These are phyloP conservation scores for Arctium minus DNA, from an alignment of 129 eudicot genomes.

Conservation along the genomic window DNA sequence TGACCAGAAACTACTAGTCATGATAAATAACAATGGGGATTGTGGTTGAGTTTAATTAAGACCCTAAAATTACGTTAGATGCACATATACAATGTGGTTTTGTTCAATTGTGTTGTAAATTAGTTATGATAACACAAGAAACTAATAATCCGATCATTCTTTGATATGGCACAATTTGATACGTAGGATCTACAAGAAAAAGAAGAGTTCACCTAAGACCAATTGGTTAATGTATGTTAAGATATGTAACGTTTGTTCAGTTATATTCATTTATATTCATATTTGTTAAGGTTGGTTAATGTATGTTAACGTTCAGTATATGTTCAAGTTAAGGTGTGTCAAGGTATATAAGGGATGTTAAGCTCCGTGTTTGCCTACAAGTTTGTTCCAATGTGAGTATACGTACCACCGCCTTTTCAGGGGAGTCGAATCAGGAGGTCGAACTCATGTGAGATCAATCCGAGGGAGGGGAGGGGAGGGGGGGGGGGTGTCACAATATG, in stretches of 20 bases:
- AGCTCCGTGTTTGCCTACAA: too few relatives aligned
- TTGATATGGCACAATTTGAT: background rate
- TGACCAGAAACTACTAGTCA: background rate
- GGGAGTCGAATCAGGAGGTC: too few relatives aligned
- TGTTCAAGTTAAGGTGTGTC: too few relatives aligned
- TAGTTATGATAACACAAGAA: background rate
- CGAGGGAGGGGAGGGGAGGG: too few relatives aligned
- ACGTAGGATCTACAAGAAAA: background rate
- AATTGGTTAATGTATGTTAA: too few relatives aligned
- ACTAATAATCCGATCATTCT: background rate
- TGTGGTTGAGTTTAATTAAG: background rate
- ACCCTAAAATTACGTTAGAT: background rate
- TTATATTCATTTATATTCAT: background rate
- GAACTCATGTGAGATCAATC: too few relatives aligned
- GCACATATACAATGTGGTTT: background rate
- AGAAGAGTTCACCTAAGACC: background rate
- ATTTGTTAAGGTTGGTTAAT: too few relatives aligned
- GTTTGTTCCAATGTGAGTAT: too few relatives aligned
- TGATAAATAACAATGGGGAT: background rate
- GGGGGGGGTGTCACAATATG: too few relatives aligned
- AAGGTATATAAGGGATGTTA: too few relatives aligned
- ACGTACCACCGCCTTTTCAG: too few relatives aligned
- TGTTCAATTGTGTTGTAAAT: conserved; percentile 10
- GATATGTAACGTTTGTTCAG: background rate
- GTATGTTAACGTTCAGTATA: too few relatives aligned